These are phyloP conservation scores for Paecilomyces sp. DNA, from an alignment of 2,329 filamentous ascomycete genomes.

Conservation along the genomic window DNA sequence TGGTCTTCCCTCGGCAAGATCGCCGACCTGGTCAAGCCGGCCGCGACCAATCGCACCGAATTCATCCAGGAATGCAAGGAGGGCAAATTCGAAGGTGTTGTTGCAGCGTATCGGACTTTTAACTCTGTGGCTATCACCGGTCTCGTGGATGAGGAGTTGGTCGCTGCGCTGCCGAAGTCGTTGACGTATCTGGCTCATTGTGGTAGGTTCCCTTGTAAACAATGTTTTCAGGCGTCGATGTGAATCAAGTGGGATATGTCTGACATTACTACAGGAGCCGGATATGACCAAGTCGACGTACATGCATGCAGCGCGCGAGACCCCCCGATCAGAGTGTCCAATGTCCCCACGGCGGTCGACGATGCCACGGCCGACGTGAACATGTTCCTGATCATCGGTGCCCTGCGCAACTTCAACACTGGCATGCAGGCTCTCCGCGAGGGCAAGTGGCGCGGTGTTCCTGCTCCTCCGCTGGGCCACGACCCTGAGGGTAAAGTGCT, in stretches of 20 bases:
- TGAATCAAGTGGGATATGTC: not conserved
- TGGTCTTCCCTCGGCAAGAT: conserved; percentile 57
- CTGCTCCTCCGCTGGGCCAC: conserved; percentile 54
- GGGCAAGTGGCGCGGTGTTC: conserved; percentile 59
- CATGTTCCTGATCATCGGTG: conserved; percentile 75
- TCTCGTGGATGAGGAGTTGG: conserved; percentile 61
- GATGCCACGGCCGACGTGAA: conserved; percentile 76
- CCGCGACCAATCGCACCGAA: conserved; percentile 53
- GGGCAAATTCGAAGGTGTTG: conserved; percentile 59
- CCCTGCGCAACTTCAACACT: conserved; percentile 64
- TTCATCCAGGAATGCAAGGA: conserved; percentile 63
- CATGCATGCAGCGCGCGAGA: conserved; percentile 59
- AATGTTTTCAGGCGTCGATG: not conserved
- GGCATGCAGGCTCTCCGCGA: conserved; percentile 59
- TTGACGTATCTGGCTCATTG: conserved; percentile 33
- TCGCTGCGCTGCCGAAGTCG: conserved; percentile 41
- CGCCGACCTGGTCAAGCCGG: conserved; percentile 59
- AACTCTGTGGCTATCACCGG: conserved; percentile 59
- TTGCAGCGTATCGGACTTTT: conserved; percentile 66
- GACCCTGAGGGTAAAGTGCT: conserved; percentile 73
- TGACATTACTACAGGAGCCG: conserved; percentile 51
- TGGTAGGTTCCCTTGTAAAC: conserved; percentile 18
- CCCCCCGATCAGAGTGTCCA: conserved; percentile 61
- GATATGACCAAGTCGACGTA: conserved; percentile 78
- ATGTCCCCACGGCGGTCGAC: conserved; percentile 73